A percentile compares a stretch with the other conserved stretches of the same genome.
These are phyloP conservation scores for Entomortierella lignicola DNA, from an alignment of 192 early-diverging fungal species.

Conservation along the genomic window DNA sequence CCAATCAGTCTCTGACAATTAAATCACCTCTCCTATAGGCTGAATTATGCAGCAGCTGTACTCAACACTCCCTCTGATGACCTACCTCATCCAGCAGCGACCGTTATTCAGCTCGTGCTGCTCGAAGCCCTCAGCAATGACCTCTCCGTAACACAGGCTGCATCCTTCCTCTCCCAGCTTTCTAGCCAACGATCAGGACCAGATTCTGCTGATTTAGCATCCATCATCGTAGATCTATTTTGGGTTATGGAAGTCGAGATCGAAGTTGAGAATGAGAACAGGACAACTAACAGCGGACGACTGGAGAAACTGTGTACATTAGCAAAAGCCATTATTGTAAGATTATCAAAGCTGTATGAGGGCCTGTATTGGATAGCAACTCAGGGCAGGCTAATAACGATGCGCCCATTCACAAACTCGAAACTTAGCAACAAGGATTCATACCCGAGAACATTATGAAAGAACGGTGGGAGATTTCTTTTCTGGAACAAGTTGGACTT, in stretches of 20 bases:
- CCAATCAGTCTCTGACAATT: too few species aligned
- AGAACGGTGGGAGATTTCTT: constrained; percentile 65
- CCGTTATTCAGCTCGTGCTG: constrained; percentile 11
- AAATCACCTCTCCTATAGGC: not conserved
- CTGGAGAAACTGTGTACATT: constrained; percentile 10
- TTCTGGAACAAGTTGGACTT: constrained; percentile 62
- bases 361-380: too few species aligned
- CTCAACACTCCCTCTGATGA: constrained; percentile 16
- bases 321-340: constrained; percentile 41
- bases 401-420: too few species aligned
- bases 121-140: constrained; percentile 5
- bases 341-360: not conserved
- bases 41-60: constrained; percentile 9
- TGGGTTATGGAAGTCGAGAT: constrained; percentile 43
- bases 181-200: not conserved
- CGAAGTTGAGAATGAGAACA: constrained; percentile 4
- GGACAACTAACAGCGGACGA: not conserved
- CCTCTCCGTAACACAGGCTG: not conserved
- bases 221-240: constrained; percentile 32
- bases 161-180: constrained; percentile 15
- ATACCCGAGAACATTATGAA: constrained; percentile 61
- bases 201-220: constrained; percentile 3
- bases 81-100: constrained; percentile 4
- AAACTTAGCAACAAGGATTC: constrained; percentile 19
- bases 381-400: not conserved